Conservation (phyloP, 805 yeast genomes). For the Spathaspora hagerdaliae region DNA sequence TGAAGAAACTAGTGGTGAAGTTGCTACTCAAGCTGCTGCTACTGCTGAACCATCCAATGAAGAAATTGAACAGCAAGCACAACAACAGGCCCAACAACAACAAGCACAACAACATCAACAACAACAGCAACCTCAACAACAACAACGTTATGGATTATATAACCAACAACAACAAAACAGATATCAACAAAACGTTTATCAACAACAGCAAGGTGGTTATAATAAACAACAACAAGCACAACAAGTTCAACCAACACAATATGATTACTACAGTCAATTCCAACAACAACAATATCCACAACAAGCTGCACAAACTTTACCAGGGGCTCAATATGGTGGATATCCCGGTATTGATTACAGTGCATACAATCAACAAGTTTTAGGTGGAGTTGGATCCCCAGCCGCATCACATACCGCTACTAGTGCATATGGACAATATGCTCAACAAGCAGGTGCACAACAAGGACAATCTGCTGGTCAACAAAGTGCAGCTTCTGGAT, state of each 20-base stretch:
- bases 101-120: slow-evolving; percentile 16
- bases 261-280: slow-evolving; percentile 31
- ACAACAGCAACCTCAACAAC: slow-evolving; percentile 9
- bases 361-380: slow-evolving; percentile 32
- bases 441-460: background rate
- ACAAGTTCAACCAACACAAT: slow-evolving; percentile 19
- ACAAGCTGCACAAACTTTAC: slow-evolving; percentile 33
- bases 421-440: slow-evolving; percentile 8
- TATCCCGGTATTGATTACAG: slow-evolving; percentile 44
- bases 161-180: slow-evolving; percentile 8
- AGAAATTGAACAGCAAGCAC: slow-evolving; percentile 18
- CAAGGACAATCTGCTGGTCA: background rate
- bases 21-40: slow-evolving; percentile 11
- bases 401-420: slow-evolving; percentile 22
- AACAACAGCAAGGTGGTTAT: slow-evolving; percentile 7
- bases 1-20: slow-evolving; percentile 29
- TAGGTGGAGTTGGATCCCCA: slow-evolving; percentile 25
- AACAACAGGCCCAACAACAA: slow-evolving; percentile 12
- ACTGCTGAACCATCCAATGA: slow-evolving; percentile 10
- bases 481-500: slow-evolving; percentile 5
- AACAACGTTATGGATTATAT: slow-evolving; percentile 15
- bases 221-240: slow-evolving; percentile 14
- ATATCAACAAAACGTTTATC: slow-evolving; percentile 8
- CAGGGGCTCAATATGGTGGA: slow-evolving; percentile 38
- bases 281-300: slow-evolving; percentile 38